Percentiles rank a stretch among this genome's conserved stretches.
Conservation (phyloP, 2,329 filamentous ascomycete genomes). For the Ophiosphaerella narmari region DNA sequence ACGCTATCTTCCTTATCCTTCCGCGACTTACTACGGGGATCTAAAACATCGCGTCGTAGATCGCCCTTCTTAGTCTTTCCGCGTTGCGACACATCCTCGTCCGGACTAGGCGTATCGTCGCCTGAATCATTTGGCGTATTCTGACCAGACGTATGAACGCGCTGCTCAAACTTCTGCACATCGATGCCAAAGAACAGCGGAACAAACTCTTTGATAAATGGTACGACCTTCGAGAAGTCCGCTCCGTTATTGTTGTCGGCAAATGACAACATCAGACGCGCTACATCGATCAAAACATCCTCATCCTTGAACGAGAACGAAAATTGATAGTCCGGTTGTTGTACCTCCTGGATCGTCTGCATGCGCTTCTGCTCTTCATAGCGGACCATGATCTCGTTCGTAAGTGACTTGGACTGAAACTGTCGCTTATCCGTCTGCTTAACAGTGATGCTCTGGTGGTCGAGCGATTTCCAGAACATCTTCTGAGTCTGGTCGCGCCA, state of each 20-base stretch:
- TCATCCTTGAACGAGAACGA: constrained; percentile 69
- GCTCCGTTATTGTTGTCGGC: constrained; percentile 49
- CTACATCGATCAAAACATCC: constrained; percentile 58
- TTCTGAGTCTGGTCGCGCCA: constrained; percentile 95
- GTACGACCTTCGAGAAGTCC: constrained; percentile 51
- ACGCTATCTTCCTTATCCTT: constrained; percentile 79
- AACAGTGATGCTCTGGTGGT: constrained; percentile 92
- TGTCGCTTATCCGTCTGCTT: constrained; percentile 90
- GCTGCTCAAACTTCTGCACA: constrained; percentile 64
- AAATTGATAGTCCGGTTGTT: constrained; percentile 72
- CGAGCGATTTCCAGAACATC: constrained; percentile 93
- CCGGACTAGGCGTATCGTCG: constrained; percentile 70
- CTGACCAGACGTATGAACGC: constrained; percentile 57
- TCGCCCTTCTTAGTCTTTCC: constrained; percentile 67
- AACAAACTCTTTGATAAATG: constrained; percentile 57
- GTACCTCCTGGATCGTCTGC: constrained; percentile 63
- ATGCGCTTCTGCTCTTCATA: constrained; percentile 86
- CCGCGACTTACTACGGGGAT: constrained; percentile 73
- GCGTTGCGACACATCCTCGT: constrained; percentile 72
- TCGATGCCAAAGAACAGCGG: constrained; percentile 57
- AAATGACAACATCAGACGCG: constrained; percentile 51
- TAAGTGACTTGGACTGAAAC: constrained; percentile 86
- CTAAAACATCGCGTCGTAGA: constrained; percentile 84
- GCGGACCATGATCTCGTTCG: constrained; percentile 88
- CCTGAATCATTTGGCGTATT: constrained; percentile 46